phyloP scores from a whole-genome alignment of 108 stramenopile species.

The Cyclotella baltica region DNA sequence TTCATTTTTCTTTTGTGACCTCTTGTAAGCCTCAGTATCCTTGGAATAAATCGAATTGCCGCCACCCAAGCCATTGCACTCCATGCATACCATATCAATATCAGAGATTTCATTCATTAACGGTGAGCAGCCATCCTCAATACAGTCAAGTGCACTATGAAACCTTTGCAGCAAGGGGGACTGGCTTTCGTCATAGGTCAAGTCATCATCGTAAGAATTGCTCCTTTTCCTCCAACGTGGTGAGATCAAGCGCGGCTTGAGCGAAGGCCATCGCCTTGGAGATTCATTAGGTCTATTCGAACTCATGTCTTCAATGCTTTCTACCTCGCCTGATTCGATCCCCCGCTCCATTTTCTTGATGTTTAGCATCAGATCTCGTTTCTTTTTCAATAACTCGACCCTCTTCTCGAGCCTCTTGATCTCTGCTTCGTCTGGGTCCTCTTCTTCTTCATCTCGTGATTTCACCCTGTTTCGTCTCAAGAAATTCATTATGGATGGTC shows the following conservation, averaged over 20 bases:
- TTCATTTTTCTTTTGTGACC: not conserved
- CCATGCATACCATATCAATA: not conserved
- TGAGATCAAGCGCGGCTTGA: not conserved
- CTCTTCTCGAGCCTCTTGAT: not conserved
- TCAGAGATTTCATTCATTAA: not conserved
- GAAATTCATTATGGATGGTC: not conserved
- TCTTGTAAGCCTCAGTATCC: not conserved
- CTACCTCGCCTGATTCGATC: not conserved
- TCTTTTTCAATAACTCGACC: constrained; percentile 10
- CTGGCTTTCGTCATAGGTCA: not conserved
- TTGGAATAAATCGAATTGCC: not conserved
- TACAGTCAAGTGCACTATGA: constrained; percentile 3
- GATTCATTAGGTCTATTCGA: not conserved
- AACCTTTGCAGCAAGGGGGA: not conserved
- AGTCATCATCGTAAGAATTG: constrained; percentile 1
- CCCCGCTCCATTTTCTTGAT: constrained; percentile 12
- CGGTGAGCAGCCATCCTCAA: not conserved
- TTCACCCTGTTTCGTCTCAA: not conserved
- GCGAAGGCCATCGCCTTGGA: not conserved
- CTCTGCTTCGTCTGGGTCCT: constrained; percentile 2
- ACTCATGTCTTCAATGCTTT: not conserved
- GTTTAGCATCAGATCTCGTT: not conserved
- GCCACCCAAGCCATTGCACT: not conserved
- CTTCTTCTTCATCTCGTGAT: constrained; percentile 8
- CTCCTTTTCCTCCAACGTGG: not conserved